Conservation (phyloP, 345 rosid species). For the Pistacia vera region DNA sequence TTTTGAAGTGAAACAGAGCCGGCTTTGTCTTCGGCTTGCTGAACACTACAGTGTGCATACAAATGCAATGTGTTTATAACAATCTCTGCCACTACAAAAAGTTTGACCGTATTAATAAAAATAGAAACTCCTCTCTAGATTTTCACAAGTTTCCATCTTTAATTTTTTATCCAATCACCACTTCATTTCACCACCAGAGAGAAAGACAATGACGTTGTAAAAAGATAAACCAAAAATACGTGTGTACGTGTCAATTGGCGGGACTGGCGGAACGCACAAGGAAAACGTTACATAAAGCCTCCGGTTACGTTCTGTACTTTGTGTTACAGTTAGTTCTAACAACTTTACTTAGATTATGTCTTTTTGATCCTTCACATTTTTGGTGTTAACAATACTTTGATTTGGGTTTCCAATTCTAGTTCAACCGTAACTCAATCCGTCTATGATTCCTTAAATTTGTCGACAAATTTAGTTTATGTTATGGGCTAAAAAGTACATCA, state of each 20-base stretch:
- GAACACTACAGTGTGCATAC: conserved; percentile 11
- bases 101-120: conserved; percentile 16
- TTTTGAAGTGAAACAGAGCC: conserved; percentile 18
- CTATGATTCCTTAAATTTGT: too few species aligned
- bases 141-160: not conserved
- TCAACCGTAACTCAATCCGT: too few species aligned
- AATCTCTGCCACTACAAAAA: not conserved
- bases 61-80: conserved; percentile 4
- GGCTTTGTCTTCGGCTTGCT: conserved; percentile 36
- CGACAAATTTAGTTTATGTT: too few species aligned
- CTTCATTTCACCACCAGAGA: not conserved
- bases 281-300: not conserved
- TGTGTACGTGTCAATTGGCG: conserved; percentile 29
- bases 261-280: conserved; percentile 33
- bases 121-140: conserved; percentile 4
- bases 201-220: not conserved
- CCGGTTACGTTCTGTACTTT: not conserved
- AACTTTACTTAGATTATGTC: not conserved
- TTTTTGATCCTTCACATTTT: not conserved
- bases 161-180: too few species aligned
- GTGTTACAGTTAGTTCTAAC: not conserved
- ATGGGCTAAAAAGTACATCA: too few species aligned
- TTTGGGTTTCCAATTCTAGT: too few species aligned
- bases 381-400: too few species aligned
- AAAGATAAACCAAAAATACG: not conserved